These are phyloP conservation scores for Trichoderma polysporum DNA, from an alignment of 2,329 filamentous ascomycete genomes.

Conservation along the genomic window DNA sequence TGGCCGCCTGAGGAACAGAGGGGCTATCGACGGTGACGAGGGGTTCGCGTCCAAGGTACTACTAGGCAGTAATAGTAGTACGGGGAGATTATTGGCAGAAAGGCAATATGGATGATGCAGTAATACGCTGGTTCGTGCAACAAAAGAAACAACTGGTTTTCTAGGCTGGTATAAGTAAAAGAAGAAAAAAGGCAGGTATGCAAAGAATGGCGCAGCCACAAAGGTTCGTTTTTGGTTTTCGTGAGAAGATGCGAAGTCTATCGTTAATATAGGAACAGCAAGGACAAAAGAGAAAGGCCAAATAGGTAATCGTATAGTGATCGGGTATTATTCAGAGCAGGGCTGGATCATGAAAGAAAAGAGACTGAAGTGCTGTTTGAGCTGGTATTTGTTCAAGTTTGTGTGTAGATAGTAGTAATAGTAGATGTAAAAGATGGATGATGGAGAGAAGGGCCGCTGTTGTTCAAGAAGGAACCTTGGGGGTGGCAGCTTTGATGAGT, in stretches of 20 bases:
- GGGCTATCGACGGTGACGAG: conserved; percentile 20
- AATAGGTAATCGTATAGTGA: not conserved
- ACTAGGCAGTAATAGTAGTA: not conserved
- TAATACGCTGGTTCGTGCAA: conserved; percentile 17
- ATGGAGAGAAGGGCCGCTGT: conserved; percentile 9
- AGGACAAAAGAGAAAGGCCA: conserved; percentile 2
- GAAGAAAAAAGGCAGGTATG: not conserved
- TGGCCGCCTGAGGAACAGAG: conserved; percentile 15
- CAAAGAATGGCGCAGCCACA: conserved; percentile 16
- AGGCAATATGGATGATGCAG: conserved; percentile 5
- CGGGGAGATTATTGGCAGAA: not conserved
- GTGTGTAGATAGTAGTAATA: conserved; percentile 6
- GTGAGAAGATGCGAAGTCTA: conserved; percentile 19
- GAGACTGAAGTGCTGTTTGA: conserved; percentile 14
- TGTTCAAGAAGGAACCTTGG: conserved; percentile 6
- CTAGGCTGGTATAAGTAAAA: conserved; percentile 9
- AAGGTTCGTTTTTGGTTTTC: conserved; percentile 7
- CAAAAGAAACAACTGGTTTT: conserved; percentile 2
- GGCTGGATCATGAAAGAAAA: conserved; percentile 9
- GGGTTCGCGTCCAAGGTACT: conserved; percentile 20
- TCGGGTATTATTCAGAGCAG: conserved; percentile 16
- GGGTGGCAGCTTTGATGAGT: conserved; percentile 19
- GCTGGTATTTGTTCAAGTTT: conserved; percentile 12
- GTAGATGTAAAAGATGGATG: conserved; percentile 14
- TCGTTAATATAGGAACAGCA: conserved; percentile 15